These are phyloP conservation scores for Actinidia polygama DNA, from an alignment of 179 eudicot genomes.

Conservation along the genomic window DNA sequence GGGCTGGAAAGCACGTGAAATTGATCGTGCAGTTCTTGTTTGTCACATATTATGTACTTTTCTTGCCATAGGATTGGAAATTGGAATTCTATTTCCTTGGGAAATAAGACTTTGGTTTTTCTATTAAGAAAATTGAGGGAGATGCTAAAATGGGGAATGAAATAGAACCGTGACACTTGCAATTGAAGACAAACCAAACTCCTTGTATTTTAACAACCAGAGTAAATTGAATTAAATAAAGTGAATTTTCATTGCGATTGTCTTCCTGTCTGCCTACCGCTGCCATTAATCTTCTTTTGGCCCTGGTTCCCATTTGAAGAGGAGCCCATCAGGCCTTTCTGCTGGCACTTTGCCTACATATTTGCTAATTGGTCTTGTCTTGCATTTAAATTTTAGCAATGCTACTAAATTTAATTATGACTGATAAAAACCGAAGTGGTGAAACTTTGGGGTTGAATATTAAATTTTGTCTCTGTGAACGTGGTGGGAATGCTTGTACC, in stretches of 20 bases:
- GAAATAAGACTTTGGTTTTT: background rate
- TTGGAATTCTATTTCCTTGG: background rate
- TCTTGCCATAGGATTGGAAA: background rate
- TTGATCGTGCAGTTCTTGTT: background rate
- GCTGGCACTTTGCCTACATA: background rate
- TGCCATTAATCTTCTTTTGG: background rate
- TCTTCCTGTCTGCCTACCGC: background rate
- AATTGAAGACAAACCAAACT: background rate
- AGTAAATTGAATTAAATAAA: background rate
- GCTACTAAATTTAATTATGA: background rate
- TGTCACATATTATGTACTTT: background rate
- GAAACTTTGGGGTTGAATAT: background rate
- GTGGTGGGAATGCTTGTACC: constrained; percentile 2
- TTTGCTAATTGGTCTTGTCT: background rate
- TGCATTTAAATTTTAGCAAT: background rate
- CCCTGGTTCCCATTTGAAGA: background rate
- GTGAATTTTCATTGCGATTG: background rate
- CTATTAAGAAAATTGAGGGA: background rate
- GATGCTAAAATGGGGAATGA: background rate
- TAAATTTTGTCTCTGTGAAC: background rate
- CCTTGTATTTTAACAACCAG: background rate
- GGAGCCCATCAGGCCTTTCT: background rate
- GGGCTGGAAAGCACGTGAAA: background rate
- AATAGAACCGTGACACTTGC: background rate
- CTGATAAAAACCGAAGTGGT: background rate